Evolutionary conservation across 2,329 filamentous ascomycete genomes (phyloP).

Genomic region (Teratosphaeria viscida): DNA sequence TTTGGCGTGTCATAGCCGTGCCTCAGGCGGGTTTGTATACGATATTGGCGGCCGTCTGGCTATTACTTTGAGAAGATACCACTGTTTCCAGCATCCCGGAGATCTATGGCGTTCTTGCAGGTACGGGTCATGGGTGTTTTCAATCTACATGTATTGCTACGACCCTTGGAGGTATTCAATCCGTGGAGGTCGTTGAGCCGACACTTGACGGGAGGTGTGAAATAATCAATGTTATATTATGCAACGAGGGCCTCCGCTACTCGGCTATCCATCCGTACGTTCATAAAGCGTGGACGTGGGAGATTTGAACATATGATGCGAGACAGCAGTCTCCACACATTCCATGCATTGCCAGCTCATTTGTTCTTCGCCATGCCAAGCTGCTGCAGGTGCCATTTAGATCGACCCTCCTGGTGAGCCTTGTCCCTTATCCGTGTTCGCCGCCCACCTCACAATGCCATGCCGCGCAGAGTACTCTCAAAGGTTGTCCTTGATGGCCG

Average conservation of each 20-base stretch:
- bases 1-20: constrained; percentile 6
- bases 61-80: neutral
- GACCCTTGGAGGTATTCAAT: neutral
- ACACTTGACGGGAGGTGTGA: neutral
- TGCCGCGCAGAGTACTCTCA: constrained; percentile 2
- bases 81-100: neutral
- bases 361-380: neutral
- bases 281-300: neutral
- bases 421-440: neutral
- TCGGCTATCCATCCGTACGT: neutral
- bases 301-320: neutral
- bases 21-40: neutral
- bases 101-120: neutral
- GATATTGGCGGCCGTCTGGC: neutral
- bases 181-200: neutral
- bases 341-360: neutral
- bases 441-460: neutral
- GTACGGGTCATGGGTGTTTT: neutral
- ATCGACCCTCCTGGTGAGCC: neutral
- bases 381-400: neutral
- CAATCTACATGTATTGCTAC: neutral
- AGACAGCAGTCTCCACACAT: neutral
- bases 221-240: neutral
- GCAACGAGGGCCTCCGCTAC: no score
- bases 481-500: constrained; percentile 34